phyloP scores from a whole-genome alignment of 2,329 filamentous ascomycete species.

The Stagonosporopsis vannaccii region DNA sequence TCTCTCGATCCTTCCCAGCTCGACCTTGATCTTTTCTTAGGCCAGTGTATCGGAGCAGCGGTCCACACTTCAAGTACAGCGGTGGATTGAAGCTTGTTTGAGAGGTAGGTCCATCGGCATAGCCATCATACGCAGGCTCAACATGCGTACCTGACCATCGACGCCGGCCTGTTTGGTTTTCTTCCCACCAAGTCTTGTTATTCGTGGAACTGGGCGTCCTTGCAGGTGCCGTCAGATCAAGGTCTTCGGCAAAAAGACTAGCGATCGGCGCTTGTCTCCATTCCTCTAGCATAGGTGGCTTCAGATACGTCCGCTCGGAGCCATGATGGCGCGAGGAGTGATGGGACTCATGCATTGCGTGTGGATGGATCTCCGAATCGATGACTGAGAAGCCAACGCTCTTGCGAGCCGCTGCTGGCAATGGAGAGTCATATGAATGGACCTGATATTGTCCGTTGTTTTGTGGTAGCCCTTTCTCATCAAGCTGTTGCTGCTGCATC shows the following conservation, averaged over 20 bases:
- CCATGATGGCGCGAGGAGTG: conserved; percentile 48
- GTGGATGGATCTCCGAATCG: conserved; percentile 30
- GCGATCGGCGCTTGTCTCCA: conserved; percentile 54
- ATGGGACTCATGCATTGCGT: conserved; percentile 38
- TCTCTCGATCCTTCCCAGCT: conserved; percentile 68
- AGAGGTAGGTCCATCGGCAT: conserved; percentile 70
- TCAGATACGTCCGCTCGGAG: conserved; percentile 61
- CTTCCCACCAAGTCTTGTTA: conserved; percentile 78
- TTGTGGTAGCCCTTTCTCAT: conserved; percentile 44
- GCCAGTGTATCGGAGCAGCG: conserved; percentile 87
- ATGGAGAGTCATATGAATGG: conserved; percentile 30
- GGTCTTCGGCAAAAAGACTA: conserved; percentile 52
- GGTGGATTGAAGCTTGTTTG: conserved; percentile 80
- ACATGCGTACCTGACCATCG: conserved; percentile 45
- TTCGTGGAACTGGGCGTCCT: conserved; percentile 30
- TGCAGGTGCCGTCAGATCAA: conserved; percentile 49
- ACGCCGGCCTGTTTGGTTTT: conserved; percentile 55
- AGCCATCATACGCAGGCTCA: conserved; percentile 67
- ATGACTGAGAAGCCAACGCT: conserved; percentile 52
- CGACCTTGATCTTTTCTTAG: conserved; percentile 66
- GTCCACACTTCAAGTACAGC: conserved; percentile 87
- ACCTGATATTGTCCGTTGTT: conserved; percentile 45
- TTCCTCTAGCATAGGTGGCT: conserved; percentile 67
- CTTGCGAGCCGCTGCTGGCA: conserved; percentile 46
- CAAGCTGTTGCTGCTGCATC: conserved; percentile 49